Evolutionary conservation across 2,329 filamentous ascomycete genomes (phyloP).

Genomic region (Penicillium palitans): DNA sequence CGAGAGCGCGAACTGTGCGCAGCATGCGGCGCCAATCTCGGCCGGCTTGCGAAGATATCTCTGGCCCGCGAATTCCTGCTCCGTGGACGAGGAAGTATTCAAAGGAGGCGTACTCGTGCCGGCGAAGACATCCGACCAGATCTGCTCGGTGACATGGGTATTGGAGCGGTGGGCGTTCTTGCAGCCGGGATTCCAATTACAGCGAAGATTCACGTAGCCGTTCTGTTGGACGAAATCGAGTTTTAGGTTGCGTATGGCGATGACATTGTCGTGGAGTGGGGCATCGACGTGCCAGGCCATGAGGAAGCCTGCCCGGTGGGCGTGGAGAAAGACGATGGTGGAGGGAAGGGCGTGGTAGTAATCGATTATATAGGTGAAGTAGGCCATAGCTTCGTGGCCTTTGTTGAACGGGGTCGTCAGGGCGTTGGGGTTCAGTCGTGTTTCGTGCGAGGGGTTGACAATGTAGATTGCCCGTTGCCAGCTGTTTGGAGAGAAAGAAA

Average conservation of each 20-base stretch:
- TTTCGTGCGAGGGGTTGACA: slow-evolving; percentile 39
- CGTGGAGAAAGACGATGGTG: slow-evolving; percentile 57
- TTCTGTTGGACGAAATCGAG: slow-evolving; percentile 53
- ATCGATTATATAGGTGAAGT: slow-evolving; percentile 50
- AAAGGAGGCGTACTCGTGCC: slow-evolving; percentile 41
- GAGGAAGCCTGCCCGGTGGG: slow-evolving; percentile 52
- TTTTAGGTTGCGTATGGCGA: slow-evolving; percentile 51
- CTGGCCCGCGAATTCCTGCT: slow-evolving; percentile 15
- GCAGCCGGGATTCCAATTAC: slow-evolving; percentile 60
- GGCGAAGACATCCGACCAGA: slow-evolving; percentile 42
- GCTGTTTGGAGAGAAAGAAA: slow-evolving; percentile 22
- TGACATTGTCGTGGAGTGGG: slow-evolving; percentile 56
- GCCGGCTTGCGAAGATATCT: slow-evolving; percentile 47
- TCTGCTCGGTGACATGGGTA: slow-evolving; percentile 37
- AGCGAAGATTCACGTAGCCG: slow-evolving; percentile 63
- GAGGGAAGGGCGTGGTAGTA: slow-evolving; percentile 52
- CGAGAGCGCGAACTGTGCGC: slow-evolving; percentile 65
- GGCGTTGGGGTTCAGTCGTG: slow-evolving; percentile 18
- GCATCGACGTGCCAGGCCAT: slow-evolving; percentile 60
- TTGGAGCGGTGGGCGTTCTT: slow-evolving; percentile 35
- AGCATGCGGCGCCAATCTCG: slow-evolving; percentile 60
- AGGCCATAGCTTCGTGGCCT: slow-evolving; percentile 50
- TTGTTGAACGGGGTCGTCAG: slow-evolving; percentile 45
- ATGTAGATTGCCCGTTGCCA: slow-evolving; percentile 51
- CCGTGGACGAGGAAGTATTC: slow-evolving; percentile 24